Base-by-base conservation (phyloP, 2,329 filamentous ascomycete species). In the Talaromyces albobiverticillius region DNA sequence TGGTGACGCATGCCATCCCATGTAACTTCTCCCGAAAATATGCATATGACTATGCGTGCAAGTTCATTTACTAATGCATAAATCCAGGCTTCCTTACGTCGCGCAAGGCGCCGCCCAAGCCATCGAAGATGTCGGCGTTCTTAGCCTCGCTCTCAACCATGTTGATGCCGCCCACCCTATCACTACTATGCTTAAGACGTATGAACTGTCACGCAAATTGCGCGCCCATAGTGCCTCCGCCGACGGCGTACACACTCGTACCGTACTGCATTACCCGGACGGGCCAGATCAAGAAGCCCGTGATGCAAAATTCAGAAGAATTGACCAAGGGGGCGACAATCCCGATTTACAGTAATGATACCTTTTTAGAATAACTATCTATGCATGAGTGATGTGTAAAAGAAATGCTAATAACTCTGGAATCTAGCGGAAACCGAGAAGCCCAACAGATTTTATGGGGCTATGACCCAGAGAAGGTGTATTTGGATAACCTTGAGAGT, bases 71-170 rank as follows among this genome's bases (percentile, higher is more conserved):
- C n/a, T n/a, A n/a, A n/a, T n/a, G n/a, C n/a, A n/a, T n/a, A n/a
- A n/a, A n/a, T n/a, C n/a, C n/a, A n/a, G n/a, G n/a, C 26, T 29
- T 10, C 70, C 70, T 3, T 72, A 71, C 31, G 60, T 71, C 34
- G 69, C 65, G 2, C 63, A 81, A 75, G 66, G 76, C 65, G 77
- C 76, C 72, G 66, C 76, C 69, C 66, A 78, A 67, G 67, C 70
- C 64, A 68, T 74, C 62, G 66, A 79, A 73, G 69, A 76, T 43
- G 70, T 67, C 6, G 70, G 67, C 9, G 68, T 68, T 1, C 54
- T 73, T 6, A 69, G 68, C 2, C 50, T 70, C 10, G 55, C 73
- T 6, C 57, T 74, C 7, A 69, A 71, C 6, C 54, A 51, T 4
- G 67, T 72, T 38, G 58, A 61, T 10, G 67, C 67, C 1, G 64